Evolutionary conservation across 495 filamentous ascomycete genomes (phyloP).

Genomic region (Haplographium delicatum): DNA sequence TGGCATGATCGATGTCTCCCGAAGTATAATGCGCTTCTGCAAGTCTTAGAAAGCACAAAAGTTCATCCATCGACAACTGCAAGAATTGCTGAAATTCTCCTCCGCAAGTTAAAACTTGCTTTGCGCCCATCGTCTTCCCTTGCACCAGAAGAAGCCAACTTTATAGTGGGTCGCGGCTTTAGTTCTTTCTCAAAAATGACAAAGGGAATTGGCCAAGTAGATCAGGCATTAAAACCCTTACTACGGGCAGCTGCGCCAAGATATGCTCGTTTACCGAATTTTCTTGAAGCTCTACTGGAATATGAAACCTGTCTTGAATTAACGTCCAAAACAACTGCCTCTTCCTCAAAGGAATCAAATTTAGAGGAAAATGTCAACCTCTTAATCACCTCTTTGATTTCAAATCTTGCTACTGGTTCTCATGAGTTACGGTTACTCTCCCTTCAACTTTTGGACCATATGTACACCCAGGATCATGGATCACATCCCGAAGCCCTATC

Average conservation of each 20-base stretch:
- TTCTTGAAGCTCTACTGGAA: constrained; percentile 58
- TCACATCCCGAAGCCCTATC: constrained; percentile 36
- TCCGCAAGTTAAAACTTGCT: constrained; percentile 52
- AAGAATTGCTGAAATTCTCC: constrained; percentile 47
- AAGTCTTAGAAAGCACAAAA: constrained; percentile 38
- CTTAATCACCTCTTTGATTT: constrained; percentile 56
- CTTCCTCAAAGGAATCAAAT: constrained; percentile 17
- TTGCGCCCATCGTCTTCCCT: constrained; percentile 48
- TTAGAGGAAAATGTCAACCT: constrained; percentile 32
- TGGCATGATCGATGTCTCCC: constrained; percentile 52
- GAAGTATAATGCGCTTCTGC: constrained; percentile 49
- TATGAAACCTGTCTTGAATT: constrained; percentile 51
- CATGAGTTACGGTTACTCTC: constrained; percentile 66
- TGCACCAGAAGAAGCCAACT: constrained; percentile 51
- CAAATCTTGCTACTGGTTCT: constrained; percentile 66
- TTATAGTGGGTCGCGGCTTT: constrained; percentile 52
- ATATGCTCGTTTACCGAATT: constrained; percentile 57
- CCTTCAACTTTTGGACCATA: constrained; percentile 59
- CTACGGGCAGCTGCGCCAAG: constrained; percentile 55
- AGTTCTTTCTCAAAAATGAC: constrained; percentile 49
- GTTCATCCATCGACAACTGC: constrained; percentile 50
- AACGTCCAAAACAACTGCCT: constrained; percentile 29
- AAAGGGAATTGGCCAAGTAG: constrained; percentile 40
- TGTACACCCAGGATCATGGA: constrained; percentile 32
- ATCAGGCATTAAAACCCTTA: constrained; percentile 49